phyloP scores from a whole-genome alignment of 164 flowering plant species.

The Euptelea pleiosperma region DNA sequence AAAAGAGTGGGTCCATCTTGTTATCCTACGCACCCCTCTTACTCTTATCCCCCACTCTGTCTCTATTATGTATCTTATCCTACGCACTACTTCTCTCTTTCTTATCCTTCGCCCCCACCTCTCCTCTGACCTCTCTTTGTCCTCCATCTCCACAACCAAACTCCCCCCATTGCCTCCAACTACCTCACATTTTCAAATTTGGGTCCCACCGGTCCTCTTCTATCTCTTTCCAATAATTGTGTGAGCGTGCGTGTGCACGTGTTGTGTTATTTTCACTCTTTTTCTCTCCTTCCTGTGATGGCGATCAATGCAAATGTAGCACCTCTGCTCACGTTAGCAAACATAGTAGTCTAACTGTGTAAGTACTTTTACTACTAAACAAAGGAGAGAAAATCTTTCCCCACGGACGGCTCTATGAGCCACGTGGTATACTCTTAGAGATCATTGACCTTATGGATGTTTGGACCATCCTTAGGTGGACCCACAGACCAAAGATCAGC shows the following conservation, averaged over 20 bases:
- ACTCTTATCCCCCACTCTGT: too few relatives aligned
- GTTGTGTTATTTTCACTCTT: not conserved
- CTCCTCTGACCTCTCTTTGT: too few relatives aligned
- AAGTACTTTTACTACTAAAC: too few relatives aligned
- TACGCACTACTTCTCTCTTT: not conserved
- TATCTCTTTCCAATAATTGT: constrained; percentile 10
- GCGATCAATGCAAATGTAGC: not conserved
- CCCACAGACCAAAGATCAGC: too few relatives aligned
- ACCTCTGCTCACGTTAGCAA: constrained; percentile 11
- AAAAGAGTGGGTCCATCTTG: too few relatives aligned
- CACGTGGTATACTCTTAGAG: too few relatives aligned
- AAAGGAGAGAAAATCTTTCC: too few relatives aligned
- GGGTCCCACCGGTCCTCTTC: constrained; percentile 4
- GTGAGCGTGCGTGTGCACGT: constrained; percentile 10
- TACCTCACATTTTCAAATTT: not conserved
- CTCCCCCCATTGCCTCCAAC: not conserved
- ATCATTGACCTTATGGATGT: too few relatives aligned
- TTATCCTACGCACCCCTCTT: not conserved
- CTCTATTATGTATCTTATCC: too few relatives aligned
- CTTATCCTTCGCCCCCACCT: not conserved
- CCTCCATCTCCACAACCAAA: not conserved
- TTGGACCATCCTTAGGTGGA: too few relatives aligned
- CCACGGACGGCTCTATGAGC: too few relatives aligned
- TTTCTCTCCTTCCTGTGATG: not conserved
- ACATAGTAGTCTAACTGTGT: not conserved